Conservation (phyloP, 192 early-diverging fungal species). For the Backusella macrospora region DNA sequence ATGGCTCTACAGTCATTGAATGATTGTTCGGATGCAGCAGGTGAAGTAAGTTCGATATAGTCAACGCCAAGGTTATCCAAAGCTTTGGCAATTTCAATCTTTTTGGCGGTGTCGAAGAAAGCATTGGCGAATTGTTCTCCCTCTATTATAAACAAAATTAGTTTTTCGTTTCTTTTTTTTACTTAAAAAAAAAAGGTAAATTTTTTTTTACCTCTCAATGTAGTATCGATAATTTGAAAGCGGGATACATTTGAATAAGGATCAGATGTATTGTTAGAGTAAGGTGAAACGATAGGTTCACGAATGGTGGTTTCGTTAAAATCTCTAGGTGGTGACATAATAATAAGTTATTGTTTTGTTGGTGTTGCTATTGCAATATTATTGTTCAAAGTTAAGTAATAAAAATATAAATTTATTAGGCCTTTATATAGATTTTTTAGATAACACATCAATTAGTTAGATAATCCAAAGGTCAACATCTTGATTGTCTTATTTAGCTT, state of each 20-base stretch:
- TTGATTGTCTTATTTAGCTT: constrained; percentile 2
- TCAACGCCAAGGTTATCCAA: constrained; percentile 98
- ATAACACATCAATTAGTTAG: background rate
- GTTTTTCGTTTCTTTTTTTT: background rate
- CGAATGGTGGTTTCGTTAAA: constrained; percentile 7
- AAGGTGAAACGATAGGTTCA: constrained; percentile 47
- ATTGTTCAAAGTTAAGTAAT: background rate
- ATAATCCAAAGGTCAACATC: constrained; percentile 5
- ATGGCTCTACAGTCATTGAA: constrained; percentile 91
- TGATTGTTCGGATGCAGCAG: constrained; percentile 97
- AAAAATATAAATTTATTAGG: background rate
- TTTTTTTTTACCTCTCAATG: constrained; percentile 86
- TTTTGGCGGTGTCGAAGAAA: constrained; percentile 96
- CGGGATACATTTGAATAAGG: constrained; percentile 83
- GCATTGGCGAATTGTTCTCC: constrained; percentile 99
- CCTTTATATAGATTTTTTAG: background rate
- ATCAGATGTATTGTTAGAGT: constrained; percentile 59
- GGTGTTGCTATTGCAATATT: background rate
- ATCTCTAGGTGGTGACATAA: constrained; percentile 28
- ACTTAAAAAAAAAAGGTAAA: background rate
- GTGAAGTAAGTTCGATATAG: constrained; percentile 97
- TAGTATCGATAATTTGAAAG: constrained; percentile 96
- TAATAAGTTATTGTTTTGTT: constrained; percentile 4
- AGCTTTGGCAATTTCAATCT: constrained; percentile 97
- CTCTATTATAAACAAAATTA: constrained; percentile 53